Conservation (phyloP, 495 filamentous ascomycete species). For the Penicillium psychrofluorescens region DNA sequence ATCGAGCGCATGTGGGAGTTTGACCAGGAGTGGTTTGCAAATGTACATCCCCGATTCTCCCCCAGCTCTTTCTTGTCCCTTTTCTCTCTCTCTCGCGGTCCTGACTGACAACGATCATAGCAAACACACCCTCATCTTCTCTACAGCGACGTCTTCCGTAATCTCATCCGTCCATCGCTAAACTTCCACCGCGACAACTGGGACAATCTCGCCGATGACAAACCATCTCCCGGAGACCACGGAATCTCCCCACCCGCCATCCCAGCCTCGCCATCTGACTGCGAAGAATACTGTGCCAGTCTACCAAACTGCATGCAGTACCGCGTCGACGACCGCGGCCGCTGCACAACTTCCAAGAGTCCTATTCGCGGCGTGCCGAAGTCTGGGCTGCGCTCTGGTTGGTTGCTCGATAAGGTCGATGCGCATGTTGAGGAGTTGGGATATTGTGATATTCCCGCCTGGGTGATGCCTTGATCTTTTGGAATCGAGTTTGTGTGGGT, state of each 20-base stretch:
- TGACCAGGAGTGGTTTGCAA: slow-evolving; percentile 34
- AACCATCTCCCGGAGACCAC: background rate
- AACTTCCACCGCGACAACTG: slow-evolving; percentile 13
- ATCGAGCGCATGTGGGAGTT: slow-evolving; percentile 30
- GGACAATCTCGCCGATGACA: slow-evolving; percentile 19
- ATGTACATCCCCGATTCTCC: slow-evolving; percentile 1
- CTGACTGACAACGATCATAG: slow-evolving; percentile 2
- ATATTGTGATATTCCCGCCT: slow-evolving; percentile 8
- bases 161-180: slow-evolving; percentile 15
- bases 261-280: slow-evolving; percentile 9
- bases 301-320: slow-evolving; percentile 33
- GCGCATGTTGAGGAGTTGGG: slow-evolving; percentile 9
- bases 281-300: slow-evolving; percentile 25
- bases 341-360: slow-evolving; percentile 18
- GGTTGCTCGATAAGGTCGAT: slow-evolving; percentile 26
- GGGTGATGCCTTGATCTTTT: background rate
- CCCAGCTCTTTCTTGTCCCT: background rate
- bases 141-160: slow-evolving; percentile 19
- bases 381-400: slow-evolving; percentile 15
- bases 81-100: background rate
- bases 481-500: too few species aligned
- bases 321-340: slow-evolving; percentile 18
- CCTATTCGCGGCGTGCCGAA: slow-evolving; percentile 8
- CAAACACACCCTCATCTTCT: slow-evolving; percentile 7
- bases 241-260: slow-evolving; percentile 12